phyloP scores from a whole-genome alignment of 768 basidiomycete genomes.

The Imleria badia region DNA sequence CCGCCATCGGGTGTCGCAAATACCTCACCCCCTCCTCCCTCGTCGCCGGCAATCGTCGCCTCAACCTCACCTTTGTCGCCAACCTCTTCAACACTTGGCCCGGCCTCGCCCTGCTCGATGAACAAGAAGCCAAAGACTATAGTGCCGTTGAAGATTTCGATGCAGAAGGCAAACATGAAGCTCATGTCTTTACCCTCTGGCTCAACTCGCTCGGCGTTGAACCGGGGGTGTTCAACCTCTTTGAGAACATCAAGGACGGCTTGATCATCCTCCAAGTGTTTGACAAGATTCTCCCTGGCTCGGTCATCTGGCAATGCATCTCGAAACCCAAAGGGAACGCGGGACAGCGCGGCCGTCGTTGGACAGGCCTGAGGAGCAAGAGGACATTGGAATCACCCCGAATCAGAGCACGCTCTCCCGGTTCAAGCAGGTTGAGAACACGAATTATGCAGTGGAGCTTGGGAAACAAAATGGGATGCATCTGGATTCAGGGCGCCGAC shows the following conservation, averaged over 20 bases:
- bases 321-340: slow-evolving; percentile 76
- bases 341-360: slow-evolving; percentile 39
- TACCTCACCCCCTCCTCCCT: slow-evolving; percentile 93
- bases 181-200: slow-evolving; percentile 97
- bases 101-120: slow-evolving; percentile 91
- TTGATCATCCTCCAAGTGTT: slow-evolving; percentile 92
- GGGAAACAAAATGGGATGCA: slow-evolving; percentile 93
- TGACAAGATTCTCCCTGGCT: slow-evolving; percentile 91
- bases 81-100: slow-evolving; percentile 99
- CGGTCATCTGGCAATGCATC: slow-evolving; percentile 94
- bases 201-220: slow-evolving; percentile 97
- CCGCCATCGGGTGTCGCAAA: slow-evolving; percentile 89
- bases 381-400: slow-evolving; percentile 79
- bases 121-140: slow-evolving; percentile 89
- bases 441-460: slow-evolving; percentile 93
- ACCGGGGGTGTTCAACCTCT: slow-evolving; percentile 93
- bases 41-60: slow-evolving; percentile 90
- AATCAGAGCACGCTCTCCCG: slow-evolving; percentile 84
- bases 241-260: slow-evolving; percentile 94
- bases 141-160: slow-evolving; percentile 95
- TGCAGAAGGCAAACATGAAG: slow-evolving; percentile 97
- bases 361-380: slow-evolving; percentile 61
- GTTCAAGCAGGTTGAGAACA: slow-evolving; percentile 98
- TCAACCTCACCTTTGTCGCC: slow-evolving; percentile 97
- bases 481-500: slow-evolving; percentile 92